Evolutionary conservation across 1,139 yeast genomes (phyloP), one percentile per base, ranked within the genome.

Genomic region (Sugiyamaella sp.): DNA sequence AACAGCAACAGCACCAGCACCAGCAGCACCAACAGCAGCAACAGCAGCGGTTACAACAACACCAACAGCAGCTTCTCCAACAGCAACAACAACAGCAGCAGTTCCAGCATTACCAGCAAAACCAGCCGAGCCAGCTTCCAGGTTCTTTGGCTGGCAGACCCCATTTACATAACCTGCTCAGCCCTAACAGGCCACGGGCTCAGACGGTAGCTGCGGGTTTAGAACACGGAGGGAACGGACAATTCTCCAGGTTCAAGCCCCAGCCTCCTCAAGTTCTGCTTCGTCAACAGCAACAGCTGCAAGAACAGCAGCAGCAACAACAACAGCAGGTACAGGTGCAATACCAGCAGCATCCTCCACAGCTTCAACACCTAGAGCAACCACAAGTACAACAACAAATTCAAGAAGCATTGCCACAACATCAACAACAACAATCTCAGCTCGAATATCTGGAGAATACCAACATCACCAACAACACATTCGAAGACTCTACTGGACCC

Each of bases 401-500:
- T n/a, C n/a, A n/a, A n/a, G n/a, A n/a, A n/a, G 46, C 33, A 6
- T 38, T 16, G 9, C 24, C 24, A 4, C 51, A 53, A 22, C 47
- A 24, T 25, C 50, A 38, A 2, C 47, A 35, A 12, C 35, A 46
- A 22, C 51, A 37, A 17, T n/a, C 35, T 16, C 47, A 45, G 12
- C 45, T 38, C 32, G 55, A 46, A 14, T 42, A 39, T 19, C 4
- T 20, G 2, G 50, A 46, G 4, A 38, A 38, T 19, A 5, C 35
- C 4, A 27, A 14, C 20, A 17, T 38, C 37, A n/a, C n/a, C n/a
- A 43, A 42, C 35, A 49, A 43, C 22, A 20, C 52, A 2, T 41
- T 49, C 35, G 46, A 48, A 40, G 46, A 41, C 25, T 41, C 46
- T 16, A 38, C 42, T 22, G 53, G 50, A 29, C 53, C 96, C 6